phyloP scores from a whole-genome alignment of 495 filamentous ascomycete genomes.

The Xylaria venustula region DNA sequence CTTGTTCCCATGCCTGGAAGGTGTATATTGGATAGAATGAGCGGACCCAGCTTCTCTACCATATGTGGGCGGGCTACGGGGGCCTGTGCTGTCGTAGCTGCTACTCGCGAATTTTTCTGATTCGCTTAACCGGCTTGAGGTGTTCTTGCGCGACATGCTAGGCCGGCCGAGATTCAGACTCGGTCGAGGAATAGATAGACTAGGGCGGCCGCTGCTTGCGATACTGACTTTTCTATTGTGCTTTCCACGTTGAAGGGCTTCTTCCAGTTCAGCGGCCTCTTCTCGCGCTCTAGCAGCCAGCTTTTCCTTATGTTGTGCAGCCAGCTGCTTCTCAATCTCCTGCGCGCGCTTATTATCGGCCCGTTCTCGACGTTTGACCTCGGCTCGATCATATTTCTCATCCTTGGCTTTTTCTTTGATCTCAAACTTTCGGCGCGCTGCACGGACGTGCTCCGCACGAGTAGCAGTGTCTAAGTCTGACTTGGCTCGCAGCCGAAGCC shows the following conservation, averaged over 20 bases:
- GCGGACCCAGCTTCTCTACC: constrained; percentile 22
- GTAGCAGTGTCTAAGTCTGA: constrained; percentile 49
- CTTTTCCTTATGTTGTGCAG: constrained; percentile 24
- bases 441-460: constrained; percentile 47
- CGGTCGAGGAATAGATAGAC: constrained; percentile 28
- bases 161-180: constrained; percentile 31
- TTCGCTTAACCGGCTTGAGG: constrained; percentile 28
- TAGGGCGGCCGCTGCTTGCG: constrained; percentile 30
- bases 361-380: constrained; percentile 51
- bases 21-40: constrained; percentile 34
- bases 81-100: constrained; percentile 17
- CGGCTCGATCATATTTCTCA: constrained; percentile 55
- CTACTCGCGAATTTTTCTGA: constrained; percentile 26
- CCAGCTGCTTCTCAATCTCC: constrained; percentile 39
- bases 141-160: constrained; percentile 37
- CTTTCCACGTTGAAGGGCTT: constrained; percentile 26
- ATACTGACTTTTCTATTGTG: constrained; percentile 35
- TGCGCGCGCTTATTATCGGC: constrained; percentile 45
- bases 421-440: constrained; percentile 53
- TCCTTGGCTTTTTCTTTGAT: constrained; percentile 54
- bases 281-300: constrained; percentile 22
- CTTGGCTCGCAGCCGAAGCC: constrained; percentile 51
- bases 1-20: constrained; percentile 33
- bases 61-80: constrained; percentile 18
- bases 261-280: constrained; percentile 27